Conservation (phyloP, 129 eudicot species). For the Escallonia rubra region DNA sequence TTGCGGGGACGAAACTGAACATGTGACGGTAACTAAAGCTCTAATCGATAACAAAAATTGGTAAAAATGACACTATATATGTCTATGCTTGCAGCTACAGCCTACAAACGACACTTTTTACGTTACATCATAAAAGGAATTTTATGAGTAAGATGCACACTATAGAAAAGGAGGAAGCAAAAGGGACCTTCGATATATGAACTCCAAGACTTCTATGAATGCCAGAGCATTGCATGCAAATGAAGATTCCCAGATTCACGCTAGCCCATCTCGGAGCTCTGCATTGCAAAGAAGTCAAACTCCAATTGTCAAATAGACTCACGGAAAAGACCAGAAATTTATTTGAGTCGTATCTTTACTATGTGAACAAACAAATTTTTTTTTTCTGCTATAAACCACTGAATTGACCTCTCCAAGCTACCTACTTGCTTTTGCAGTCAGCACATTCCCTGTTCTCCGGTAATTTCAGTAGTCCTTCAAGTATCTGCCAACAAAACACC, state of each 20-base stretch:
- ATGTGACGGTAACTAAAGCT: not conserved
- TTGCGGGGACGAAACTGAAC: not conserved
- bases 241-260: constrained; percentile 78
- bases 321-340: not conserved
- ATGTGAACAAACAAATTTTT: not conserved
- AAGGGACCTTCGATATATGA: constrained; percentile 82
- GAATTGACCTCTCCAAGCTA: constrained; percentile 9
- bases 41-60: not conserved
- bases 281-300: constrained; percentile 15
- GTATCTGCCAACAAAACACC: constrained; percentile 35
- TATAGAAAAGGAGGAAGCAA: not conserved
- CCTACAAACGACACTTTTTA: not conserved
- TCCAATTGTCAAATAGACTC: not conserved
- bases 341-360: not conserved
- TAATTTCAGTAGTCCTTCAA: constrained; percentile 62
- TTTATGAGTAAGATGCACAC: not conserved
- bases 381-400: not conserved
- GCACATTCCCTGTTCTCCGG: constrained; percentile 77
- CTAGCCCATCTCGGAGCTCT: constrained; percentile 95
- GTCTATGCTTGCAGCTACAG: not conserved
- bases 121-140: not conserved
- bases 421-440: constrained; percentile 73
- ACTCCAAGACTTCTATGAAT: constrained; percentile 98
- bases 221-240: constrained; percentile 96
- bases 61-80: not conserved